phyloP scores from a whole-genome alignment of 805 yeast genomes.

The Isabelozyma gotoi region DNA sequence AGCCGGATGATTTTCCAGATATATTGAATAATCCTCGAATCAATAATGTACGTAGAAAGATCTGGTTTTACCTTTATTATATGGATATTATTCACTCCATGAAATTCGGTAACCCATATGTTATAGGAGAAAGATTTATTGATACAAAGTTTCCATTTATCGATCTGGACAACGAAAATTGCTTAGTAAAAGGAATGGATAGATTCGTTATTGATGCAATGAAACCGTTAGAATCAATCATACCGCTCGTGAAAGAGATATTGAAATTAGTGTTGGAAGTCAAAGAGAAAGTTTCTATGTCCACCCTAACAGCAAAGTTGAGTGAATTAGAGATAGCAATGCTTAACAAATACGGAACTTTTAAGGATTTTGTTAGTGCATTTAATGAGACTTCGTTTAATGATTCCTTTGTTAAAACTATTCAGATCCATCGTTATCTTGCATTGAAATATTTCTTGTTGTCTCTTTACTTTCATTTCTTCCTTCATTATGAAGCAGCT shows the following conservation, averaged over 20 bases:
- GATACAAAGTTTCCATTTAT: conserved; percentile 10
- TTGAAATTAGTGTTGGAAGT: conserved; percentile 5
- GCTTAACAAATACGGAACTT: neutral
- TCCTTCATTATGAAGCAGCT: conserved; percentile 11
- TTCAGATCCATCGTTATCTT: conserved; percentile 6
- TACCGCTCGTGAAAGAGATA: conserved; percentile 1
- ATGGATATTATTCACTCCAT: conserved; percentile 10
- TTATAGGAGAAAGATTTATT: conserved; percentile 5
- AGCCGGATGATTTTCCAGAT: conserved; percentile 10
- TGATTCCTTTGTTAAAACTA: neutral
- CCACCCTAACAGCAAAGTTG: conserved; percentile 6
- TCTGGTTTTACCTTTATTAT: conserved; percentile 12
- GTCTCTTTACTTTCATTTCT: conserved; percentile 11
- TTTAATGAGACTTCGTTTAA: conserved; percentile 1
- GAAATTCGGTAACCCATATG: conserved; percentile 11
- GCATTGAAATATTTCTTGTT: conserved; percentile 9
- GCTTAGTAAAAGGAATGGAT: conserved; percentile 6
- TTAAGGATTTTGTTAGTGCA: conserved; percentile 1
- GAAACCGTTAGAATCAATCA: neutral
- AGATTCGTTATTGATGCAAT: conserved; percentile 1
- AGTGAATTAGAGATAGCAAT: conserved; percentile 8
- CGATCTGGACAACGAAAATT: conserved; percentile 5
- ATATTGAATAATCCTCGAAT: conserved; percentile 5
- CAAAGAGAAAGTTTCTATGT: conserved; percentile 3
- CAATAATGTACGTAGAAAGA: conserved; percentile 12